phyloP scores from a whole-genome alignment of 2,329 filamentous ascomycete species.

The Venturia effusa region DNA sequence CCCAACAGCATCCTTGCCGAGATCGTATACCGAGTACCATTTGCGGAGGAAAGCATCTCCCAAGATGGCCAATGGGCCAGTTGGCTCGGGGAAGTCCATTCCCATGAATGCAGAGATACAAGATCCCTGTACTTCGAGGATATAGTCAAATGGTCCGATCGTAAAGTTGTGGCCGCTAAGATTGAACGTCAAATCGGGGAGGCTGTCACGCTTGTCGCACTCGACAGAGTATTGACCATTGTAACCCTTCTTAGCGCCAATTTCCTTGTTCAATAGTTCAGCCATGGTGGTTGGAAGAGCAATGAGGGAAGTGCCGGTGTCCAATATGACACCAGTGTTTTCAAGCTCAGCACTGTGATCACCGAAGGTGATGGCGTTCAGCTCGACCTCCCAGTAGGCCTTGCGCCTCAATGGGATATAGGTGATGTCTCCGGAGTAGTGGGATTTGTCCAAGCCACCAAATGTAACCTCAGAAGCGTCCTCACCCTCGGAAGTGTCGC shows the following conservation, averaged over 20 bases:
- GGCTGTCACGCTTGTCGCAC: slow-evolving; percentile 67
- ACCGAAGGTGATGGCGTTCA: slow-evolving; percentile 84
- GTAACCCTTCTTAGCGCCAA: slow-evolving; percentile 95
- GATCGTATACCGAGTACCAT: slow-evolving; percentile 94
- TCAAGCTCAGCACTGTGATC: slow-evolving; percentile 80
- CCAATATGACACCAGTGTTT: slow-evolving; percentile 89
- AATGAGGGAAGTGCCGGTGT: slow-evolving; percentile 97
- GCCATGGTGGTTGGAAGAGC: slow-evolving; percentile 84
- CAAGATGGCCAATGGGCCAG: slow-evolving; percentile 86
- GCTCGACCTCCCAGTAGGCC: slow-evolving; percentile 99
- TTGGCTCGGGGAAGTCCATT: slow-evolving; percentile 74
- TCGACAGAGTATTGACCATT: slow-evolving; percentile 95
- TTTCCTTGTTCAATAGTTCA: slow-evolving; percentile 93
- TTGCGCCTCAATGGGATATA: slow-evolving; percentile 94
- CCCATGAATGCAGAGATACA: slow-evolving; percentile 98
- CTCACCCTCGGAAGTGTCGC: slow-evolving; percentile 57
- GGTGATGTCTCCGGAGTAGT: slow-evolving; percentile 76
- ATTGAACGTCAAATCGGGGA: slow-evolving; percentile 87
- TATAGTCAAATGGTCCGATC: slow-evolving; percentile 83
- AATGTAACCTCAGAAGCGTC: slow-evolving; percentile 80
- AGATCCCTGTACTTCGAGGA: slow-evolving; percentile 86
- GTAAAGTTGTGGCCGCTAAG: slow-evolving; percentile 88
- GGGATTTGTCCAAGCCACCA: slow-evolving; percentile 73
- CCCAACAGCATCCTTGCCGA: slow-evolving; percentile 79
- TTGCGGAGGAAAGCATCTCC: slow-evolving; percentile 74